phyloP scores from a whole-genome alignment of 768 basidiomycete genomes.

The Amanita muscaria region DNA sequence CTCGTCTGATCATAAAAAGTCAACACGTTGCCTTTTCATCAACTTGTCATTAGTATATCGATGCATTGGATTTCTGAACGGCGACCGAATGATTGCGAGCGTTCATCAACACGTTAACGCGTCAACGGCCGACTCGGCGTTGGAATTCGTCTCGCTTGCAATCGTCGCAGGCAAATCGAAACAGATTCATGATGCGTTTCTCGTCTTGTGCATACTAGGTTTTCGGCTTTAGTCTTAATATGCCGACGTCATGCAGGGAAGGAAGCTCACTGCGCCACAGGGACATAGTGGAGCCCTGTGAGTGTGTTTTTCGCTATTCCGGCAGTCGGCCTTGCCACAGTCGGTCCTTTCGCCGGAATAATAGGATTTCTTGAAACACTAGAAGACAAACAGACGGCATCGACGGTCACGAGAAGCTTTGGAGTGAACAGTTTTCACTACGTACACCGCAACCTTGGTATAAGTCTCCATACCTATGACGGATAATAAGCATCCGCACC shows the following conservation, averaged over 20 bases:
- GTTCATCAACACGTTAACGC: too few relatives aligned
- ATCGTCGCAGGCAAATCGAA: constrained; percentile 53
- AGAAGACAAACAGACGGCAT: constrained; percentile 6
- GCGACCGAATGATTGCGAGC: too few relatives aligned
- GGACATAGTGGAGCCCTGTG: constrained; percentile 54
- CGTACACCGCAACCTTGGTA: constrained; percentile 36
- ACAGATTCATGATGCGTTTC: constrained; percentile 52
- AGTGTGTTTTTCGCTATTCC: constrained; percentile 45
- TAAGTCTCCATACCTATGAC: constrained; percentile 31
- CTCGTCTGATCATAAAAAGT: too few relatives aligned
- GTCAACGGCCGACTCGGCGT: constrained; percentile 1
- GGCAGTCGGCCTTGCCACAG: constrained; percentile 43
- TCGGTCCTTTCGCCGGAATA: constrained; percentile 53
- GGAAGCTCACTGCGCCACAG: constrained; percentile 35
- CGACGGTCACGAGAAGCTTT: constrained; percentile 6
- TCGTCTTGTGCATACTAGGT: constrained; percentile 38
- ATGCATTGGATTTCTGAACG: too few relatives aligned
- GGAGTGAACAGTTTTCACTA: constrained; percentile 9
- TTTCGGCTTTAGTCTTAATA: background rate
- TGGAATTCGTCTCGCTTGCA: constrained; percentile 36
- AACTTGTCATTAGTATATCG: too few relatives aligned
- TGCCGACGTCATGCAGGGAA: background rate
- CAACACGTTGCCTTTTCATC: too few relatives aligned
- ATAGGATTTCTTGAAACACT: constrained; percentile 61
- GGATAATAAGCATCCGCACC: constrained; percentile 1